Conservation (phyloP, 2,329 filamentous ascomycete species). For the Bertia moriformis region DNA sequence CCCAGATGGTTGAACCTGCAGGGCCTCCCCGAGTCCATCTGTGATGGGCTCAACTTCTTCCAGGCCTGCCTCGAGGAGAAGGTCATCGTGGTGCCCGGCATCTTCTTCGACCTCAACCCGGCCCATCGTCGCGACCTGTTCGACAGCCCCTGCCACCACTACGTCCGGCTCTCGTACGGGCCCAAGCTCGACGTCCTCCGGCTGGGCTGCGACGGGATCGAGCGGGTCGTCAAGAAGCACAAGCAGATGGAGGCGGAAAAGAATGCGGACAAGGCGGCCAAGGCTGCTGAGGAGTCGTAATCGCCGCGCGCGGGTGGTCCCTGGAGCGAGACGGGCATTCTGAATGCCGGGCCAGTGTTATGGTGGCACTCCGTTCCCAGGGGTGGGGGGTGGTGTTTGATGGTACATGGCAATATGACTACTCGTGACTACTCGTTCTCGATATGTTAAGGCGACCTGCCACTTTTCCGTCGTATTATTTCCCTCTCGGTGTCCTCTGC, state of each 20-base stretch:
- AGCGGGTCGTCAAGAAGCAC: slow-evolving; percentile 45
- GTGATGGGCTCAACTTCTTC: slow-evolving; percentile 94
- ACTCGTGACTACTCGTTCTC: too few species aligned
- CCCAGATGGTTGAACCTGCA: not conserved
- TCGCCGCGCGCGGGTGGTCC: too few species aligned
- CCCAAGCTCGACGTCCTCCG: slow-evolving; percentile 67
- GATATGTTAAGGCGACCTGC: too few species aligned
- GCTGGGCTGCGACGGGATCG: slow-evolving; percentile 71
- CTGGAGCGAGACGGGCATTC: too few species aligned
- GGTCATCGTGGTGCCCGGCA: slow-evolving; percentile 90
- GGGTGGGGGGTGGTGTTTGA: too few species aligned
- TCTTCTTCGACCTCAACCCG: slow-evolving; percentile 95
- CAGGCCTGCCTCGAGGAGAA: slow-evolving; percentile 83
- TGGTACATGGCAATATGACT: too few species aligned
- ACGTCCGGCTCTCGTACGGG: slow-evolving; percentile 72
- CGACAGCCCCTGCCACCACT: slow-evolving; percentile 86
- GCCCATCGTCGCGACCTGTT: slow-evolving; percentile 80
- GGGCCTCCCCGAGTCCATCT: slow-evolving; percentile 31
- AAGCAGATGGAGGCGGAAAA: not conserved
- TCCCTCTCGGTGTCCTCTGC: too few species aligned
- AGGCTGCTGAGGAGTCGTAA: too few species aligned
- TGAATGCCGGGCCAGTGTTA: too few species aligned
- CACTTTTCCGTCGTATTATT: too few species aligned
- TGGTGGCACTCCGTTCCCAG: too few species aligned
- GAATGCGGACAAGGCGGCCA: too few species aligned